A percentile compares a stretch with the other conserved stretches of the same genome.
Conservation (phyloP, 345 rosid genomes). For the Erucastrum elatum region DNA sequence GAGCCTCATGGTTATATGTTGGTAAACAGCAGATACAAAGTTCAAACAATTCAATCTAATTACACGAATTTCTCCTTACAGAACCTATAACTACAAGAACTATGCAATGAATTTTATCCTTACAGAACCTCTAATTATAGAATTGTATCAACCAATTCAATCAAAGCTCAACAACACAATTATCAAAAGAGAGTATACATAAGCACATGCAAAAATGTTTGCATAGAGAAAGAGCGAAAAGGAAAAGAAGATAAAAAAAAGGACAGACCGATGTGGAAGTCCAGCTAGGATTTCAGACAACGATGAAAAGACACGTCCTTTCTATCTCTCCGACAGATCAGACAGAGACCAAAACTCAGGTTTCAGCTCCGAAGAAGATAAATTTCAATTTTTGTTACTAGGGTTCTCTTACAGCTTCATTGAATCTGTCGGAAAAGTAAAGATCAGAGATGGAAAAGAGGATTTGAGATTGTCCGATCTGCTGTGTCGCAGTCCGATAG, state of each 20-base stretch:
- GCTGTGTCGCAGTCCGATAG: slow-evolving; percentile 52
- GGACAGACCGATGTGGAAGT: slow-evolving; percentile 55
- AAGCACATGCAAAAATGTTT: slow-evolving; percentile 9
- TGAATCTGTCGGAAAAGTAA: slow-evolving; percentile 21
- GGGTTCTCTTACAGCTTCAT: slow-evolving; percentile 9
- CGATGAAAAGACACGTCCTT: slow-evolving; percentile 36
- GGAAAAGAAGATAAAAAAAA: background rate
- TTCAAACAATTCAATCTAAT: background rate
- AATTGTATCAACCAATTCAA: background rate
- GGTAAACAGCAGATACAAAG: too few species aligned
- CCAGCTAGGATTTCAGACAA: slow-evolving; percentile 49
- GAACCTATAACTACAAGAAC: background rate
- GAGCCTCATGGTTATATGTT: background rate
- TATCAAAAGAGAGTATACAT: background rate
- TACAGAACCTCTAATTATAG: background rate
- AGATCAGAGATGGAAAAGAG: background rate
- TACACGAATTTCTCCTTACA: background rate
- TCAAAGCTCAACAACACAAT: background rate
- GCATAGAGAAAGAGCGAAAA: background rate
- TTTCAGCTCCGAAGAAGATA: background rate
- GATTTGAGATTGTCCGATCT: slow-evolving; percentile 37
- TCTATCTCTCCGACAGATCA: slow-evolving; percentile 34
- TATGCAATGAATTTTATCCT: background rate
- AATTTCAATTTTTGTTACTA: background rate
- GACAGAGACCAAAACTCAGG: slow-evolving; percentile 44